Conservation (phyloP, 495 filamentous ascomycete genomes). For the Amorphotheca resinae region DNA sequence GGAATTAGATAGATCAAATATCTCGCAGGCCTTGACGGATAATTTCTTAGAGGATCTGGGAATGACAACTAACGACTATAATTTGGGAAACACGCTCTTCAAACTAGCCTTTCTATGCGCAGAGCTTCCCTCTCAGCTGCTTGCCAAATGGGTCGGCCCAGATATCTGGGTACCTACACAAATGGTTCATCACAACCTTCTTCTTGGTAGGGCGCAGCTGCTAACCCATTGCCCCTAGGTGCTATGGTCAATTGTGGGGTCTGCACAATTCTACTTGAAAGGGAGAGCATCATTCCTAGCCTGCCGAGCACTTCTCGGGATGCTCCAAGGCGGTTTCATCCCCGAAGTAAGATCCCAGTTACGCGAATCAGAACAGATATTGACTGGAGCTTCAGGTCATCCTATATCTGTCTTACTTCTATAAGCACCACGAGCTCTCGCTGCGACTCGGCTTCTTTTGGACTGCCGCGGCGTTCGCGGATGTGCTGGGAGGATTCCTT, state of each 20-base stretch:
- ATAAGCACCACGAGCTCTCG: slow-evolving; percentile 56
- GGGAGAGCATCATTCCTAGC: slow-evolving; percentile 48
- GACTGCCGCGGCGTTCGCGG: slow-evolving; percentile 50
- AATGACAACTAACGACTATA: slow-evolving; percentile 62
- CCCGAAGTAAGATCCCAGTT: slow-evolving; percentile 23
- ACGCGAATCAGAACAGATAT: neutral
- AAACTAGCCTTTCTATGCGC: slow-evolving; percentile 51
- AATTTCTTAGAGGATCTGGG: slow-evolving; percentile 47
- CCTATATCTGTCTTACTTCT: slow-evolving; percentile 69
- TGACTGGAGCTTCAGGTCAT: slow-evolving; percentile 18
- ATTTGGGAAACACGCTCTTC: slow-evolving; percentile 66
- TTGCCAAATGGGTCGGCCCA: slow-evolving; percentile 65
- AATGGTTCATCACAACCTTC: slow-evolving; percentile 31
- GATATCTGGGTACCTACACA: slow-evolving; percentile 79
- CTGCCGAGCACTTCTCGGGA: slow-evolving; percentile 51
- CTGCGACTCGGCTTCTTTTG: slow-evolving; percentile 56
- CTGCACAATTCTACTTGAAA: slow-evolving; percentile 50
- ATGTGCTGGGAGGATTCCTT: slow-evolving; percentile 54
- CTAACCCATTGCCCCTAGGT: slow-evolving; percentile 19
- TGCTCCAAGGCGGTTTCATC: slow-evolving; percentile 56
- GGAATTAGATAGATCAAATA: slow-evolving; percentile 68
- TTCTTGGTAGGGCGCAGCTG: neutral
- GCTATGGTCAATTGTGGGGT: slow-evolving; percentile 62
- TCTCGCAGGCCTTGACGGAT: slow-evolving; percentile 58
- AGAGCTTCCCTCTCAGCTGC: slow-evolving; percentile 62